phyloP scores from a whole-genome alignment of 768 basidiomycete genomes.

The Phaeotremella fagi region DNA sequence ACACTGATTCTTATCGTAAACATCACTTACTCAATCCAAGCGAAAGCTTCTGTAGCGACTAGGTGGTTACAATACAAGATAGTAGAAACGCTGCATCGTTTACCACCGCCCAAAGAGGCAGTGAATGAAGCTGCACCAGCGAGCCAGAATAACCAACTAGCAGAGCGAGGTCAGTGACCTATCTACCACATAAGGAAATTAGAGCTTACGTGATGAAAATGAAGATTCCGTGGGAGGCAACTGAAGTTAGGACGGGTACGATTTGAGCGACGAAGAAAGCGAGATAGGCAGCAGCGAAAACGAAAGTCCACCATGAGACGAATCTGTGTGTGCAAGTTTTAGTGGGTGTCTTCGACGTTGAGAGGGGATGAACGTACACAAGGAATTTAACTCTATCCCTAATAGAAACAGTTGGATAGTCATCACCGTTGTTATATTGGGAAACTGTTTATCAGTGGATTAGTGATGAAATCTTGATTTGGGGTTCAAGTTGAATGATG shows the following conservation, averaged over 20 bases:
- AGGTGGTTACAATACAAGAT: conserved; percentile 47
- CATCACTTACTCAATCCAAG: conserved; percentile 41
- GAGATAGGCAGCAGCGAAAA: conserved; percentile 42
- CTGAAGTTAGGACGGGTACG: conserved; percentile 29
- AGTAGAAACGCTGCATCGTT: conserved; percentile 23
- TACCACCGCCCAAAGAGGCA: conserved; percentile 40
- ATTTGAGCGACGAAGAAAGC: conserved; percentile 33
- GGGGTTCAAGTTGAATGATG: background rate
- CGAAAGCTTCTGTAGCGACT: conserved; percentile 48
- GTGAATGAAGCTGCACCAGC: conserved; percentile 41
- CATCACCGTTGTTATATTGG: conserved; percentile 22
- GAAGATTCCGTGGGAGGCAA: conserved; percentile 41
- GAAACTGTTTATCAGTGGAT: background rate
- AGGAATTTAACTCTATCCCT: conserved; percentile 43
- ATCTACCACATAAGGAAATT: too few species aligned
- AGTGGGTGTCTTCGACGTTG: background rate
- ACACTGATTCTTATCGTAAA: background rate
- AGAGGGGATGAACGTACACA: conserved; percentile 19
- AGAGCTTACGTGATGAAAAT: conserved; percentile 43
- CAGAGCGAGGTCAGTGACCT: too few species aligned
- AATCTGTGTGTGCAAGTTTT: conserved; percentile 18
- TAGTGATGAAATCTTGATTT: background rate
- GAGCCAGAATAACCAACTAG: conserved; percentile 49
- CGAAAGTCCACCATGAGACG: conserved; percentile 47
- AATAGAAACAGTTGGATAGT: conserved; percentile 39